A percentile compares a stretch with the other conserved stretches of the same genome.
Conservation (phyloP, 306 rosid genomes). For the Acacia confusa region DNA sequence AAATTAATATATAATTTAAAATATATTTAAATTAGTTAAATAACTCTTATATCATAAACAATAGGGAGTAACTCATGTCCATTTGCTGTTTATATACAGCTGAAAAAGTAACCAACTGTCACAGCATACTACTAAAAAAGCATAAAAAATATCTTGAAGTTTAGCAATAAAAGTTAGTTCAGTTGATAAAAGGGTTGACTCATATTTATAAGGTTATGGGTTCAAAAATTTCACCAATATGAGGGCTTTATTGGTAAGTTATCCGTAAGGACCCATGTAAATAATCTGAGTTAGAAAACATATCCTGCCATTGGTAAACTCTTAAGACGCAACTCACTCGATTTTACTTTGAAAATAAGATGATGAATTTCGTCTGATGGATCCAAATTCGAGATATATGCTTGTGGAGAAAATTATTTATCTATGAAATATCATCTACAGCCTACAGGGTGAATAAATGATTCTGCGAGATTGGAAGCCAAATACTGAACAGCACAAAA, state of each 20-base stretch:
- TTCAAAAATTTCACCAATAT: too few relatives aligned
- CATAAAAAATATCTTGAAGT: neutral
- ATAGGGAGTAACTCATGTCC: too few relatives aligned
- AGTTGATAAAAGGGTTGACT: too few relatives aligned
- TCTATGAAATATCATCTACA: neutral
- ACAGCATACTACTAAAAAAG: neutral
- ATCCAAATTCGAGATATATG: neutral
- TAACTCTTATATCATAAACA: too few relatives aligned
- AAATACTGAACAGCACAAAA: neutral
- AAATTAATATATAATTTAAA: too few relatives aligned
- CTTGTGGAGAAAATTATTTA: neutral
- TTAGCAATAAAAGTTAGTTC: neutral
- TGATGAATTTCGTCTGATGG: neutral
- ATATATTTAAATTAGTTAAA: too few relatives aligned
- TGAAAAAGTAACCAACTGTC: neutral
- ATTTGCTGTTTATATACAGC: too few relatives aligned
- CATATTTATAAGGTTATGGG: too few relatives aligned
- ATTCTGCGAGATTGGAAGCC: neutral
- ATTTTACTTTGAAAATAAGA: neutral
- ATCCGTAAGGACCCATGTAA: too few relatives aligned
- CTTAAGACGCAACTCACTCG: too few relatives aligned
- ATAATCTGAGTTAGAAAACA: accelerated
- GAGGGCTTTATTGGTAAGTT: accelerated
- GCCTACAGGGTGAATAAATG: neutral
- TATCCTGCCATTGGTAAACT: too few relatives aligned